Evolutionary conservation across 108 stramenopile genomes (phyloP), one percentile per base, ranked within the genome.

Genomic region (Cyclotella kingstonii): DNA sequence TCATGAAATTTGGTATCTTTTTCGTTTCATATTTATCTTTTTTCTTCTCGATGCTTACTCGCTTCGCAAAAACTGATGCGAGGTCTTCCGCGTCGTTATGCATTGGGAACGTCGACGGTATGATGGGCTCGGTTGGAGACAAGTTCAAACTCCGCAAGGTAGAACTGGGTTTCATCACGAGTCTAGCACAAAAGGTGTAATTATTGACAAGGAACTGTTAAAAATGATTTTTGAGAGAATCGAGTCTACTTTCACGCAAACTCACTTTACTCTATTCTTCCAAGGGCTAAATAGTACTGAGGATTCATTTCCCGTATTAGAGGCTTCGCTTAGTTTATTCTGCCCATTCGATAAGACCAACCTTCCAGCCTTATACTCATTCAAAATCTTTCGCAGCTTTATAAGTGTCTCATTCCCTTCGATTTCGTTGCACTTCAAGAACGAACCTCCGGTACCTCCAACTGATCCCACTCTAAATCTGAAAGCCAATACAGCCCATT

Each of bases 391-490:
- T 5, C 52, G 50, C 25, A 79, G 35, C 33, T 35, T 74, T 15
- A 18, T 62, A 10, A 53, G 34, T 4, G 56, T 30, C 11, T 46
- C 55, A 35, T 55, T 69, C 29, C 73, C 74, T 27, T 70, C 58
- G 9, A 28, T 36, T 19, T 57, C 62, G 21, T 38, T 45, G 21
- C 73, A 70, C 27, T 54, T 60, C 54, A 79, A 51, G 26, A 79
- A 73, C 1, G 69, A 41, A 10, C 68, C 66, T 18, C 66, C 66
- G 5, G 63, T 42, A 19, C 76, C 79, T 25, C 89, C 91, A 14
- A 76, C 83, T 27, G 62, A 56, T 22, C 84, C 79, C 19, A 79
- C 58, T 7, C 74, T 54, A 40, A 91, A 91, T 22, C 86, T 84
- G 36, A 85, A 73, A 2, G 51, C 30, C 22, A 46, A 44, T 5